A percentile compares a stretch with the other conserved stretches of the same genome.
Conservation (phyloP, 192 early-diverging fungal species). For the Mortierella hygrophila region DNA sequence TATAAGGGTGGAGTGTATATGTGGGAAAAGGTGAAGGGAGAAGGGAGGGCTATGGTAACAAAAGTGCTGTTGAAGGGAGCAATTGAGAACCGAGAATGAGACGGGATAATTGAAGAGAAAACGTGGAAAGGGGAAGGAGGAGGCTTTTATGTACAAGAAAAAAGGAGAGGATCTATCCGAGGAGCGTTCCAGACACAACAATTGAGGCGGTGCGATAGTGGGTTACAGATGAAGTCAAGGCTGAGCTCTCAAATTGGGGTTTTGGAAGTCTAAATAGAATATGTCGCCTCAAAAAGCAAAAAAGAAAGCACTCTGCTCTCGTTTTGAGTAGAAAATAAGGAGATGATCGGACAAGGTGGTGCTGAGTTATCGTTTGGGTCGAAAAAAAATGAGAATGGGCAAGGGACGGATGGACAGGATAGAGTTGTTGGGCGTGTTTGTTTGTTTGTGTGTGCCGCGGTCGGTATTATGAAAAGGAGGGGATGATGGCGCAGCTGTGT, state of each 20-base stretch:
- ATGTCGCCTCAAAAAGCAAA: neutral
- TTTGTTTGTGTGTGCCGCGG: neutral
- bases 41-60: neutral
- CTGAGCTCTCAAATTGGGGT: conserved; percentile 53
- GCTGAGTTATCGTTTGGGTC: conserved; percentile 1
- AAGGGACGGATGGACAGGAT: neutral
- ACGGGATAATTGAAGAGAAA: neutral
- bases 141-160: neutral
- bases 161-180: neutral
- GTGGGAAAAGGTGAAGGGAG: neutral
- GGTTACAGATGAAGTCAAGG: conserved; percentile 13
- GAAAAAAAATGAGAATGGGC: neutral
- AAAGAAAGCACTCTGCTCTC: neutral
- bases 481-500: conserved; percentile 2
- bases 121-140: neutral
- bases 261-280: conserved; percentile 55
- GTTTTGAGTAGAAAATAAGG: neutral
- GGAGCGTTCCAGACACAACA: neutral
- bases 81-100: neutral
- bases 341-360: conserved; percentile 3
- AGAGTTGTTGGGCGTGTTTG: neutral
- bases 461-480: conserved; percentile 3
- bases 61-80: neutral
- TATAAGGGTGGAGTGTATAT: neutral
- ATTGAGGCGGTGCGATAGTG: neutral